Conservation (phyloP, 768 basidiomycete genomes). For the Pleurotus pulmonarius region DNA sequence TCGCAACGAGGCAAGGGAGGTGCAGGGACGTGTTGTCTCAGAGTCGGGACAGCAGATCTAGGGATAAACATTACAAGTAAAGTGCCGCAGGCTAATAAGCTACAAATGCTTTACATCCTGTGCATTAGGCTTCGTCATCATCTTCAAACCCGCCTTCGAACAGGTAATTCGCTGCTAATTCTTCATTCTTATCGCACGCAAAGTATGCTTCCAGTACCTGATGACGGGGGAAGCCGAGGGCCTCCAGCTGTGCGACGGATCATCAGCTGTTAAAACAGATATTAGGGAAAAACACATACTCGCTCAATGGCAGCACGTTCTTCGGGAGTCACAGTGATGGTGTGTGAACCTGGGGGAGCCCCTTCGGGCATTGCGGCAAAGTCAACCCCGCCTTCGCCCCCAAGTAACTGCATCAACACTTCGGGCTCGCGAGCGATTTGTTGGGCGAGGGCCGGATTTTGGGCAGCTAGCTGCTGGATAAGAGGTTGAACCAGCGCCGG, state of each 20-base stretch:
- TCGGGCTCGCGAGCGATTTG: conserved; percentile 70
- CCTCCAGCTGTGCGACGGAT: conserved; percentile 59
- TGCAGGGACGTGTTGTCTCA: too few relatives aligned
- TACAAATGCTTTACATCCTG: too few relatives aligned
- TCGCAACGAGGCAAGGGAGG: too few relatives aligned
- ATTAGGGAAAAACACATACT: conserved; percentile 42
- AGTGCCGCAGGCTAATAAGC: too few relatives aligned
- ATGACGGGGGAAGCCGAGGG: conserved; percentile 82
- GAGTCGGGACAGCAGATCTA: too few relatives aligned
- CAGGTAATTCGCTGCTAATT: conserved; percentile 90
- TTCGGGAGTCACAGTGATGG: conserved; percentile 78
- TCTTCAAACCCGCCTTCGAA: conserved; percentile 73
- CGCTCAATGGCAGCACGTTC: conserved; percentile 87
- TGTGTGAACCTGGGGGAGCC: conserved; percentile 47
- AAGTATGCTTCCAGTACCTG: conserved; percentile 88
- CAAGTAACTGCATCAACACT: conserved; percentile 60
- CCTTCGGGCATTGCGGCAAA: conserved; percentile 41
- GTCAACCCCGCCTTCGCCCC: conserved; percentile 33
- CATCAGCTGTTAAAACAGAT: conserved; percentile 2
- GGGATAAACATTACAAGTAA: too few relatives aligned
- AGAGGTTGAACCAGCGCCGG: conserved; percentile 75
- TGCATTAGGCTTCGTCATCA: background rate
- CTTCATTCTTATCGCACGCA: conserved; percentile 96
- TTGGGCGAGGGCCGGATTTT: conserved; percentile 76
- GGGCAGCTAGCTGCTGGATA: conserved; percentile 73